Evolutionary conservation across 495 filamentous ascomycete species (phyloP).

Genomic region (Penicillium simplicissimum): DNA sequence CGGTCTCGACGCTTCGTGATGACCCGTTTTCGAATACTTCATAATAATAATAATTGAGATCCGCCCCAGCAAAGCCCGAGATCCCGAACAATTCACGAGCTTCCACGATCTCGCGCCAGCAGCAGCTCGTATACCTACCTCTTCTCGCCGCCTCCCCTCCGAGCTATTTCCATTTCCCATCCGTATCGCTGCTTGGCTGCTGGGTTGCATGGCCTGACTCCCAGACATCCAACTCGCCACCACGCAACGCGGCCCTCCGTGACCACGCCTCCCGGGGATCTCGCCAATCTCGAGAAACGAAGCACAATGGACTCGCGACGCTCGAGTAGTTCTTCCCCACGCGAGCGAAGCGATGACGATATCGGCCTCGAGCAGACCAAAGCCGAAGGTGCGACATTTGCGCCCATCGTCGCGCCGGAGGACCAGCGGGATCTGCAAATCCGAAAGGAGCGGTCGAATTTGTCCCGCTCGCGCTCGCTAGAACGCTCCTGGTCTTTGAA

Average conservation of each 20-base stretch:
- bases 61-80: background rate
- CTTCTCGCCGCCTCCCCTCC: background rate
- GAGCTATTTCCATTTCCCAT: background rate
- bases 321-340: background rate
- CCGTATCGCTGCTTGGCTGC: background rate
- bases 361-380: conserved; percentile 16
- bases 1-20: background rate
- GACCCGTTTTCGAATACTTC: background rate
- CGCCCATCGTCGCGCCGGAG: conserved; percentile 26
- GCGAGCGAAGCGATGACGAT: conserved; percentile 17
- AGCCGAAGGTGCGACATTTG: conserved; percentile 27
- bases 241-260: background rate
- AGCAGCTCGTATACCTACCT: background rate
- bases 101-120: background rate
- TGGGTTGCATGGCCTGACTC: conserved; percentile 1
- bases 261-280: background rate
- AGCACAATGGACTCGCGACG: conserved; percentile 6
- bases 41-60: background rate
- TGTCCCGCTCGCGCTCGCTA: conserved; percentile 23
- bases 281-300: conserved; percentile 10
- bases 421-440: conserved; percentile 13
- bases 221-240: background rate
- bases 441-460: conserved; percentile 26
- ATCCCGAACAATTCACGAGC: background rate
- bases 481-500: conserved; percentile 58